A percentile compares a stretch with the other conserved stretches of the same genome.
phyloP scores from a whole-genome alignment of 2,329 filamentous ascomycete species.

The Arthrinium puccinioides region DNA sequence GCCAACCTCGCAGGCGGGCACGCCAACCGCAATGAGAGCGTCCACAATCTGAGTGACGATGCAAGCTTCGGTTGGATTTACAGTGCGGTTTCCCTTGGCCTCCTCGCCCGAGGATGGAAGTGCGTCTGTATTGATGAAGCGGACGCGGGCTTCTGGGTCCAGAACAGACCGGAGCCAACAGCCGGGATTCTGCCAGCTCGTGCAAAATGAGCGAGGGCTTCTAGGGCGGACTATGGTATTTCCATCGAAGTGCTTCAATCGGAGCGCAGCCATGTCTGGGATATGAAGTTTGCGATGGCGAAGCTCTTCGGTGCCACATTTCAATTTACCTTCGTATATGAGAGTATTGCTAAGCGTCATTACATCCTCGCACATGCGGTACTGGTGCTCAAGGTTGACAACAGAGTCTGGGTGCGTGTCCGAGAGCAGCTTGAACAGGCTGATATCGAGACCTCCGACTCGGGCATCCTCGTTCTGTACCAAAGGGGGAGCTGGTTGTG shows the following conservation, averaged over 20 bases:
- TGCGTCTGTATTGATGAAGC: conserved; percentile 84
- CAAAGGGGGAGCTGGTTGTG: conserved; percentile 93
- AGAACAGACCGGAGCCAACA: conserved; percentile 78
- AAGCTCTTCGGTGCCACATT: conserved; percentile 76
- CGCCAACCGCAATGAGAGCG: conserved; percentile 66
- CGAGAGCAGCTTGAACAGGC: conserved; percentile 87
- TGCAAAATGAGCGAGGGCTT: conserved; percentile 47
- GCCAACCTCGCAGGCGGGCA: conserved; percentile 71
- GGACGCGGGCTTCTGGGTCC: conserved; percentile 63
- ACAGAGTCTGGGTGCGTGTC: conserved; percentile 83
- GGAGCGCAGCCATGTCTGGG: conserved; percentile 56
- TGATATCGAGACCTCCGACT: conserved; percentile 81
- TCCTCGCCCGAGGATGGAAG: conserved; percentile 63
- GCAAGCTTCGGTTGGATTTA: conserved; percentile 76
- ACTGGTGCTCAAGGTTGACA: conserved; percentile 89
- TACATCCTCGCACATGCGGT: conserved; percentile 96
- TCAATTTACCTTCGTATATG: conserved; percentile 85
- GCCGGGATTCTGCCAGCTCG: conserved; percentile 32
- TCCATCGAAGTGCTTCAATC: conserved; percentile 50
- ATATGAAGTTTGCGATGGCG: conserved; percentile 62
- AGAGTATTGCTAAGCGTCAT: conserved; percentile 90
- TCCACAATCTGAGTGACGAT: conserved; percentile 76
- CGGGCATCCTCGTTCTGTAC: conserved; percentile 88
- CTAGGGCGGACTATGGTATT: conserved; percentile 32
- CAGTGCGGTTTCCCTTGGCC: conserved; percentile 74